Conservation (phyloP, 495 filamentous ascomycete genomes). For the Copromyces sp. region DNA sequence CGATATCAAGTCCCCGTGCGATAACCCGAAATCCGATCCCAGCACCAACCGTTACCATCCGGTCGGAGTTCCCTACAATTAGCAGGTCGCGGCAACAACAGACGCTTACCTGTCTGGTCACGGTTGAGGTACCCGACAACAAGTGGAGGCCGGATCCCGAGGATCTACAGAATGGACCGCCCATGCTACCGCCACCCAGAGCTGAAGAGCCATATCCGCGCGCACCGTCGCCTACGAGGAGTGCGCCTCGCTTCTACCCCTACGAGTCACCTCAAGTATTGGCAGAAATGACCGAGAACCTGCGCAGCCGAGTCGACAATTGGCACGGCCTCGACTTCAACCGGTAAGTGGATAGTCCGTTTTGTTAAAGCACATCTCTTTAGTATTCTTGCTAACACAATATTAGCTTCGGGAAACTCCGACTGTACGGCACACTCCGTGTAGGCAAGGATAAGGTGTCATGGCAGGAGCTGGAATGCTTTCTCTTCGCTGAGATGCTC, state of each 20-base stretch:
- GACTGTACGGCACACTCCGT: conserved; percentile 79
- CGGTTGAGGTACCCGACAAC: conserved; percentile 85
- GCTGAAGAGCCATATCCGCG: conserved; percentile 35
- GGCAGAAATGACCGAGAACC: conserved; percentile 75
- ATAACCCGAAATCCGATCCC: conserved; percentile 84
- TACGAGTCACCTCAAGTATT: conserved; percentile 58
- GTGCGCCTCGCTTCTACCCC: conserved; percentile 44
- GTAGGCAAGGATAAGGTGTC: conserved; percentile 95
- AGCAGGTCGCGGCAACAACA: conserved; percentile 90
- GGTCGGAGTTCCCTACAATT: conserved; percentile 93
- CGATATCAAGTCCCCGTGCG: conserved; percentile 61
- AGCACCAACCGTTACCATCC: conserved; percentile 78
- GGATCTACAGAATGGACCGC: conserved; percentile 59
- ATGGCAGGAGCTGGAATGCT: conserved; percentile 98
- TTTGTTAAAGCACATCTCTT: not conserved
- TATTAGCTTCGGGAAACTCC: conserved; percentile 80
- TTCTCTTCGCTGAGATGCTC: conserved; percentile 96
- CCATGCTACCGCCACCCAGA: conserved; percentile 33
- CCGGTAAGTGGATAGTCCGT: conserved; percentile 41
- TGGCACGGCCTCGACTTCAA: conserved; percentile 98
- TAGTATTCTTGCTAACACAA: conserved; percentile 1
- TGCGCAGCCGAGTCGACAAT: conserved; percentile 83
- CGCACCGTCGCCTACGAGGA: conserved; percentile 41
- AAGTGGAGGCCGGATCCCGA: conserved; percentile 86
- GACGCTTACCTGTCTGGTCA: conserved; percentile 86